Evolutionary conservation across 2,329 filamentous ascomycete species (phyloP).

Genomic region (Fusarium protoensiforme): DNA sequence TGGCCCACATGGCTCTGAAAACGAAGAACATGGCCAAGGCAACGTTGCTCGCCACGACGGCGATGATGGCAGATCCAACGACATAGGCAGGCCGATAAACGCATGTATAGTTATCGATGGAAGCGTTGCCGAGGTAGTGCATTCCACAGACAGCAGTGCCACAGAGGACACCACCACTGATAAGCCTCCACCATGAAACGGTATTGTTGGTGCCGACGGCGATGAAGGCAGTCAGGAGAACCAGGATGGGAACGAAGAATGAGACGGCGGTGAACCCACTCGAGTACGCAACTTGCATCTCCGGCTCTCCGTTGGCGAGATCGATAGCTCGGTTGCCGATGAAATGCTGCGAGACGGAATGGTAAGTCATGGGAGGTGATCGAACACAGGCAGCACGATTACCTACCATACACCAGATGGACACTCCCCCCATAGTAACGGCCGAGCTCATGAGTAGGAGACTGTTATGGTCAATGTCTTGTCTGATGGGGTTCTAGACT

Average conservation of each 20-base stretch:
- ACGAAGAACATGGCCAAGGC: slow-evolving; percentile 83
- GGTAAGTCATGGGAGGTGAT: slow-evolving; percentile 4
- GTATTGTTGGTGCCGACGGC: slow-evolving; percentile 70
- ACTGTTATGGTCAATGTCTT: slow-evolving; percentile 51
- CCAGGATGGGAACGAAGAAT: slow-evolving; percentile 82
- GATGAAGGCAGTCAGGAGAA: slow-evolving; percentile 78
- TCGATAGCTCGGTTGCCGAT: slow-evolving; percentile 84
- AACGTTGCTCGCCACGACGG: slow-evolving; percentile 75
- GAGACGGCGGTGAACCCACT: slow-evolving; percentile 78
- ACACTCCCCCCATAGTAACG: slow-evolving; percentile 77
- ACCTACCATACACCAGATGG: slow-evolving; percentile 77
- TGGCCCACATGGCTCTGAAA: slow-evolving; percentile 80
- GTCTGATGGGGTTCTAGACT: background rate
- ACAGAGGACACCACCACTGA: slow-evolving; percentile 73
- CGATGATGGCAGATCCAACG: slow-evolving; percentile 76
- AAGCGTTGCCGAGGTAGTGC: slow-evolving; percentile 89
- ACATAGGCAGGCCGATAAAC: slow-evolving; percentile 70
- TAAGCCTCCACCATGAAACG: slow-evolving; percentile 68
- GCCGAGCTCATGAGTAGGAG: slow-evolving; percentile 72
- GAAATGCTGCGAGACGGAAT: slow-evolving; percentile 47
- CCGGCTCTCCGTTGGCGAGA: slow-evolving; percentile 69
- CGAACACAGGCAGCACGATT: background rate
- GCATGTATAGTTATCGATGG: slow-evolving; percentile 80
- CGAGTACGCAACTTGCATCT: slow-evolving; percentile 80
- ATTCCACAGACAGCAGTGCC: slow-evolving; percentile 84